A percentile compares a stretch with the other conserved stretches of the same genome.
These are phyloP conservation scores for Botrytis aclada DNA, from an alignment of 2,329 filamentous ascomycete species.

Conservation along the genomic window DNA sequence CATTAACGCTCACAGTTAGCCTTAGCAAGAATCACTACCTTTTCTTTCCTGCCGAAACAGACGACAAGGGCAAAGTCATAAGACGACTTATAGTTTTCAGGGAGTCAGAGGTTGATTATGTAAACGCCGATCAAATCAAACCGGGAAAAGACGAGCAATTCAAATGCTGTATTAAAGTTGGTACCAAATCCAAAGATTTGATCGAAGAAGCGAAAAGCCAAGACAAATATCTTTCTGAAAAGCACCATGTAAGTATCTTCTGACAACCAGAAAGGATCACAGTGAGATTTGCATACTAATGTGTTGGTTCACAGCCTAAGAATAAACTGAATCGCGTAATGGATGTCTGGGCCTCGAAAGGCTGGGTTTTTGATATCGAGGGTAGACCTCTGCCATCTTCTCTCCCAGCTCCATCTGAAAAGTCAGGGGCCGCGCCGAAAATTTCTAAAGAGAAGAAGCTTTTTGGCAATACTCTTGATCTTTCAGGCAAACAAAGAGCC, in stretches of 20 bases:
- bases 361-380: not conserved
- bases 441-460: too few relatives aligned
- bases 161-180: not conserved
- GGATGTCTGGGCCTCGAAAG: not conserved
- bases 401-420: not conserved
- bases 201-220: not conserved
- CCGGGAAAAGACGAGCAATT: fast-evolving
- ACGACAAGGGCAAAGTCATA: not conserved
- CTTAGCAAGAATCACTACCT: not conserved
- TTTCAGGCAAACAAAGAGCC: too few relatives aligned
- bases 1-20: fast-evolving
- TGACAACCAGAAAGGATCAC: fast-evolving
- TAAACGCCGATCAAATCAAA: too few relatives aligned
- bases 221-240: not conserved
- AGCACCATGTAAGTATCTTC: not conserved
- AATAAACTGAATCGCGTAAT: not conserved
- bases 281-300: not conserved
- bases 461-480: too few relatives aligned
- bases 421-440: not conserved
- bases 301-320: not conserved
- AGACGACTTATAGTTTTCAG: not conserved
- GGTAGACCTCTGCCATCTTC: not conserved
- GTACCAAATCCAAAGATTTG: not conserved
- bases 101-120: not conserved
- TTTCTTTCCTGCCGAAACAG: not conserved